Percentiles rank a stretch among this genome's conserved stretches.
phyloP scores from a whole-genome alignment of 2,329 filamentous ascomycete genomes.

The Pleomassaria siparia region DNA sequence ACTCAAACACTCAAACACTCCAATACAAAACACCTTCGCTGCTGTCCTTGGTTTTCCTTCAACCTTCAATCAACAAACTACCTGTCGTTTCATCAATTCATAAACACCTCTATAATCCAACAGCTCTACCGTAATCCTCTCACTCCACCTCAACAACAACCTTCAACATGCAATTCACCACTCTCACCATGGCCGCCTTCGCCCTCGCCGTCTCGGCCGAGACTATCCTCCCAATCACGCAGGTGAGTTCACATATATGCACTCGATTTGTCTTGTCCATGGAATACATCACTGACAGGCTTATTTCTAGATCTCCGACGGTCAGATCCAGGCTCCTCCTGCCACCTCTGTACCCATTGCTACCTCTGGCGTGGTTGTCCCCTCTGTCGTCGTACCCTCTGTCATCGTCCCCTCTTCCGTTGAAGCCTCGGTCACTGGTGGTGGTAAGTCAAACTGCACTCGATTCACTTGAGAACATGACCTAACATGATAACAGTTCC shows the following conservation, averaged over 20 bases:
- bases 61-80: too few relatives aligned
- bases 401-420: slow-evolving; percentile 3
- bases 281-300: too few relatives aligned
- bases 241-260: too few relatives aligned
- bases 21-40: too few relatives aligned
- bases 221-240: slow-evolving; percentile 32
- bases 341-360: slow-evolving; percentile 10
- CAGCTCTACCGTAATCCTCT: neutral
- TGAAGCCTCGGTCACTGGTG: neutral
- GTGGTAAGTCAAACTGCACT: neutral
- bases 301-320: slow-evolving; percentile 42
- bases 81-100: slow-evolving; percentile 2
- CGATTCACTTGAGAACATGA: neutral
- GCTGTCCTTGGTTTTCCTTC: too few relatives aligned
- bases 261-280: too few relatives aligned
- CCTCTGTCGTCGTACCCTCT: neutral
- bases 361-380: slow-evolving; percentile 6
- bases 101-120: slow-evolving; percentile 1
- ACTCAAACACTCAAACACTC: too few relatives aligned
- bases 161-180: slow-evolving; percentile 11
- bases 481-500: neutral
- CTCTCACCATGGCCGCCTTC: slow-evolving; percentile 4
- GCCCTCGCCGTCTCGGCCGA: slow-evolving; percentile 2
- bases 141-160: neutral
- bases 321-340: slow-evolving; percentile 38